A percentile compares a stretch with the other conserved stretches of the same genome.
Conservation (phyloP, 805 yeast species). For the Brettanomyces nanus region DNA sequence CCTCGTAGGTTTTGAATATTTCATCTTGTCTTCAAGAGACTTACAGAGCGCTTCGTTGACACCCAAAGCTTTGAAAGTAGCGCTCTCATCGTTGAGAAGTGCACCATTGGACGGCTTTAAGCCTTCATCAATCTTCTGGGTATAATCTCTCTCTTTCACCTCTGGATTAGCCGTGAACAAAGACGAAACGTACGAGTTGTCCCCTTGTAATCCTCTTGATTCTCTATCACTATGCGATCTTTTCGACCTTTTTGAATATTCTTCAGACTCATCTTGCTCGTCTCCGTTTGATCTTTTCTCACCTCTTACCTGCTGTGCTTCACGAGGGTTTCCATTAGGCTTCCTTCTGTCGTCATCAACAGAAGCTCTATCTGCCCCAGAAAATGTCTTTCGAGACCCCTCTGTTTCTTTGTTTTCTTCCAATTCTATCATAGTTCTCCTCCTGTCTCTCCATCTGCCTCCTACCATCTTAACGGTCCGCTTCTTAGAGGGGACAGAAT, state of each 20-base stretch:
- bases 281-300: not conserved
- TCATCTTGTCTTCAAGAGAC: constrained; percentile 50
- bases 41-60: constrained; percentile 43
- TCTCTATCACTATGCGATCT: constrained; percentile 32
- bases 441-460: constrained; percentile 78
- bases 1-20: constrained; percentile 65
- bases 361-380: constrained; percentile 33
- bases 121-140: constrained; percentile 22
- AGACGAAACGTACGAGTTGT: constrained; percentile 73
- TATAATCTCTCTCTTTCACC: constrained; percentile 30
- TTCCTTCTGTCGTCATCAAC: constrained; percentile 2
- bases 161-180: constrained; percentile 68
- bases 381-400: not conserved
- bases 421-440: constrained; percentile 41
- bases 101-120: constrained; percentile 81
- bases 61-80: constrained; percentile 58
- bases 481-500: constrained; percentile 13
- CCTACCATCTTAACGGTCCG: constrained; percentile 42
- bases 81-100: constrained; percentile 51
- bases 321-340: not conserved
- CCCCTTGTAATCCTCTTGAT: constrained; percentile 42
- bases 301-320: not conserved
- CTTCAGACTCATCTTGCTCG: not conserved
- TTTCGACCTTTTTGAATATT: not conserved
- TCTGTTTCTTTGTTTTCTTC: not conserved